Evolutionary conservation across 805 yeast species (phyloP), one percentile per base, ranked within the genome.

Genomic region (Wickerhamomyces silvicola): DNA sequence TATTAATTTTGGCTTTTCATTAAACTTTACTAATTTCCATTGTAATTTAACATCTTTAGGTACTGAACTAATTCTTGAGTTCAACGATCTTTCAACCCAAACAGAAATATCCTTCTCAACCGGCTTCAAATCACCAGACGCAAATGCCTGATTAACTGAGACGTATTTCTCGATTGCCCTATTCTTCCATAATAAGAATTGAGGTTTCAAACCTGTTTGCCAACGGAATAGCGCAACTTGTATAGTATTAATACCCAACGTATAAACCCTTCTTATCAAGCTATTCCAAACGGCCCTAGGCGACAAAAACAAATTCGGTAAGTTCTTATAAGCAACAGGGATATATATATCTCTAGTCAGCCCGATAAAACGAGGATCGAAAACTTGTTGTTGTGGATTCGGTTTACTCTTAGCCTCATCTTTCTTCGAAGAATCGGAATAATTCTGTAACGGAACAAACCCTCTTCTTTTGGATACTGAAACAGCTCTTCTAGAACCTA

Each of bases 131-230:
- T 78, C 65, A 20, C 64, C 66, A 13, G 64, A 52, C 3, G 94
- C 90, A 64, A 88, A 88, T 3, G 86, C 78, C 48, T 78, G 76
- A 59, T 88, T 86, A n/a, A 84, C 80, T 36, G 73, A 72, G 18
- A 81, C 81, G 55, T 77, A 87, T 31, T 65, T 66, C 45, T 85
- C 85, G 45, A 88, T 76, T 7, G 94, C 94, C 19, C 69, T 70
- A 57, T 86, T 90, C 56, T 83, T 84, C 95, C 95, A 88, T 38
- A 77, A 71, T 14, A 75, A 53, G 43, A 80, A 81, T 26, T 75
- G 62, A 20, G 88, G 84, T 56, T 76, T 81, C 35, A 70, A 52
- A 23, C 76, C 72, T 18, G 87, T 77, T 54, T 81, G 82, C 52
- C 75, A 69, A 23, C 85, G 79, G 46, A 78, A 75, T 30, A 75